Conservation (phyloP, 2,329 filamentous ascomycete species). For the Paraphoma sp. region DNA sequence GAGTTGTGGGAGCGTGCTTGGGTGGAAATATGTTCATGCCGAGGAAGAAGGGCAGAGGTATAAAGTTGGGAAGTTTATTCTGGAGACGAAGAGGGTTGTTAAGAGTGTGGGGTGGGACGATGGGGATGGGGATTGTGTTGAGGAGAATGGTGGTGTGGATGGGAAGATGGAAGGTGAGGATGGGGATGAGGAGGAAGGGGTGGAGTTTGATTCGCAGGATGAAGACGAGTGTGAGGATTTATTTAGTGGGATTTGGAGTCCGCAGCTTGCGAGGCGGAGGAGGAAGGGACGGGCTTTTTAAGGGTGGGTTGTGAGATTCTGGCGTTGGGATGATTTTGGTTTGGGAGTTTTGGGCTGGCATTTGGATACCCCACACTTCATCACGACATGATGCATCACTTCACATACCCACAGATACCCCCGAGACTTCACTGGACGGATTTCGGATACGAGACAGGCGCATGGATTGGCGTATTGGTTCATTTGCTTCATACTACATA, state of each 20-base stretch:
- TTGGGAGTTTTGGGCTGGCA: neutral
- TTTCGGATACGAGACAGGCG: neutral
- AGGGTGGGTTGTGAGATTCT: neutral
- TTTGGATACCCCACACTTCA: neutral
- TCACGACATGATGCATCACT: neutral
- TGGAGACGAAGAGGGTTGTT: conserved; percentile 65
- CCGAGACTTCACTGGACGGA: neutral
- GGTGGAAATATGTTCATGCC: conserved; percentile 70
- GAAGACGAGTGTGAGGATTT: conserved; percentile 72
- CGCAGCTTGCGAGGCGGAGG: conserved; percentile 57
- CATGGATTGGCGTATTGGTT: neutral
- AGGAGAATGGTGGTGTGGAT: neutral
- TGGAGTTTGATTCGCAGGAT: conserved; percentile 70
- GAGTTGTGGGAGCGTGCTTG: conserved; percentile 63
- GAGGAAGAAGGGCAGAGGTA: conserved; percentile 68
- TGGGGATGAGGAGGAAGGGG: conserved; percentile 31
- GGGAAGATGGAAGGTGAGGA: neutral
- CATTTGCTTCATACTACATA: neutral
- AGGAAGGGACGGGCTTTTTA: conserved; percentile 10
- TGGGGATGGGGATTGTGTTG: conserved; percentile 9
- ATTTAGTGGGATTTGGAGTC: conserved; percentile 68
- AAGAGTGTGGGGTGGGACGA: conserved; percentile 61
- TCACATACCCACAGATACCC: neutral
- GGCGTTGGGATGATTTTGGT: neutral
- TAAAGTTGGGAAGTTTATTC: conserved; percentile 71